Base-by-base conservation (phyloP, 163 green algal genomes). In the Volvox carteri region DNA sequence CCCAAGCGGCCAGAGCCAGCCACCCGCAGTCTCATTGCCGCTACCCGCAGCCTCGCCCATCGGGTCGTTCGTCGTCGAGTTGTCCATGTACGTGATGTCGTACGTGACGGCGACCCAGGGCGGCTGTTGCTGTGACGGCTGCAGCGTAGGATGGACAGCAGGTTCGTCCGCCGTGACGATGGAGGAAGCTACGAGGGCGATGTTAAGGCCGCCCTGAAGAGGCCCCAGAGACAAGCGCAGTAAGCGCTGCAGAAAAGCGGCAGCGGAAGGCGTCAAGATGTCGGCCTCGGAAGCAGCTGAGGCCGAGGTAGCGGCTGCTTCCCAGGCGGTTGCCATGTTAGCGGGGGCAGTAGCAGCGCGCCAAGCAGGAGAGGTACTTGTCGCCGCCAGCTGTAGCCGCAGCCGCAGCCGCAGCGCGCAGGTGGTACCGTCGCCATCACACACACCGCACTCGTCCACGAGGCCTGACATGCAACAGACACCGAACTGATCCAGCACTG, bases 361-460 rank as follows among this genome's bases (percentile, higher is more conserved):
- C n/a, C n/a, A n/a, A n/a, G n/a, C n/a, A n/a, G n/a, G n/a, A n/a
- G 54, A 65, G 54, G 8, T 23, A 23, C 54, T 37, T 4, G 58
- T 37, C 33, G 52, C 37, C 18, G 19, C 19, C n/a, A 78, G 83
- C 16, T 12, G 25, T 1, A 88, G 50, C 33, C 16, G 25, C 16
- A 88, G 25, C 48, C 52, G 50, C 8, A 92, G 42, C 1, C 86
- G 30, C 28, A 93, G 12, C 14, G 46, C 78, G 78, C 95, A 97
- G 52, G 90, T 92, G 25, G 90, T 91, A 75, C 90, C 88, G 73
- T 95, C 90, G 21, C 94, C 95, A 56, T 96, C 94, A 70, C 95
- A 97, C 23, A 97, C 90, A 1, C 95, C 95, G 85, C 95, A 97
- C 54, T 96, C 95, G 50, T 97, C 95, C n/a, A 96, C 25, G 7